Conservation (phyloP, 345 rosid genomes). For the Lumnitzera littorea region DNA sequence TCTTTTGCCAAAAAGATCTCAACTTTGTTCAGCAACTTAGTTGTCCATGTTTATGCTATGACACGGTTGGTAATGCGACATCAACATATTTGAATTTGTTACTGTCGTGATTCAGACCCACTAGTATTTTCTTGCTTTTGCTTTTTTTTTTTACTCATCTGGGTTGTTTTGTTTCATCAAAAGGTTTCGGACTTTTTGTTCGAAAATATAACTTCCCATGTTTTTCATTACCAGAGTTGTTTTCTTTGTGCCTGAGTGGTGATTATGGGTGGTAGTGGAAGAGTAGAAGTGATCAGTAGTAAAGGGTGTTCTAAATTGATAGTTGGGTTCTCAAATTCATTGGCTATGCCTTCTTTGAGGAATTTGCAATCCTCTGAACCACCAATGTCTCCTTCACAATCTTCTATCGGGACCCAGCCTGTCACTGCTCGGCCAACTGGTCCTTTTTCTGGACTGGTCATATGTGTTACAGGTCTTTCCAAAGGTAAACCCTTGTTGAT, state of each 20-base stretch:
- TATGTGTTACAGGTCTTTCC: slow-evolving; percentile 91
- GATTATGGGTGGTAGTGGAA: slow-evolving; percentile 45
- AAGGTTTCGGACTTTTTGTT: background rate
- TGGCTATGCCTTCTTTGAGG: slow-evolving; percentile 27
- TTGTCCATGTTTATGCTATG: no score
- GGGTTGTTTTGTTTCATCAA: background rate
- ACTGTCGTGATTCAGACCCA: no score
- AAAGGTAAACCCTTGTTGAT: slow-evolving; percentile 38
- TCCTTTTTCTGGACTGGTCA: slow-evolving; percentile 67
- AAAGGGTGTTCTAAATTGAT: slow-evolving; percentile 78
- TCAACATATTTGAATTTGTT: no score
- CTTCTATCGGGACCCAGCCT: slow-evolving; percentile 34
- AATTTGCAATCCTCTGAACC: slow-evolving; percentile 29
- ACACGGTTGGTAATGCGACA: no score
- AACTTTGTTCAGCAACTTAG: no score
- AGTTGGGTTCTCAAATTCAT: slow-evolving; percentile 41
- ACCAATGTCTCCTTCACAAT: slow-evolving; percentile 31
- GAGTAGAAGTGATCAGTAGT: slow-evolving; percentile 53
- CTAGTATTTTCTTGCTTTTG: no score
- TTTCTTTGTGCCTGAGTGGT: slow-evolving; percentile 10
- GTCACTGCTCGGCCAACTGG: slow-evolving; percentile 25
- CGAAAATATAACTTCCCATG: background rate
- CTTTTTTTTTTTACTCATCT: no score
- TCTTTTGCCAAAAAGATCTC: background rate
- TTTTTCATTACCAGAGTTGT: slow-evolving; percentile 1